These are phyloP conservation scores for Sarocladium kiliense DNA, from an alignment of 2,329 filamentous ascomycete species.

Conservation along the genomic window DNA sequence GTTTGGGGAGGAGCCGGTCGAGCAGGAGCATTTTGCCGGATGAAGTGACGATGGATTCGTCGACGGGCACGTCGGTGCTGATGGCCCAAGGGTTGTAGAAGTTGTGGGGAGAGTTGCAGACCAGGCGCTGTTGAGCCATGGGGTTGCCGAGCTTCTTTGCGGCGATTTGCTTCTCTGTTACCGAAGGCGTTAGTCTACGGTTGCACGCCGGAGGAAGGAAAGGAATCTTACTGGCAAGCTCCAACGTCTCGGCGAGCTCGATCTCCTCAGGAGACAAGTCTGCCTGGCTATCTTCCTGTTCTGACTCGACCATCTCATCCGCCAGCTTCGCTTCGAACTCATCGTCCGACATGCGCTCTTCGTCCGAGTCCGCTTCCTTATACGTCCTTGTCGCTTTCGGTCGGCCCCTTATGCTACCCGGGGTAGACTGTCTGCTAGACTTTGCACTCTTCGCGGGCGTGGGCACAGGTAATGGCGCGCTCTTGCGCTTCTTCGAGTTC, in stretches of 20 bases:
- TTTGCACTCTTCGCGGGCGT: conserved; percentile 63
- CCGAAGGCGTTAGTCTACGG: neutral
- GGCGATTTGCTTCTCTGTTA: conserved; percentile 70
- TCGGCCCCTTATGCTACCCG: conserved; percentile 49
- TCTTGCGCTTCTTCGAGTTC: conserved; percentile 26
- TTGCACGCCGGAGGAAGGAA: no score
- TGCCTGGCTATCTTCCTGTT: conserved; percentile 25
- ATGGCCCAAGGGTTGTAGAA: conserved; percentile 88
- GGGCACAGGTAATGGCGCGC: conserved; percentile 22
- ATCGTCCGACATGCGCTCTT: conserved; percentile 67
- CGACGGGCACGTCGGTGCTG: conserved; percentile 53
- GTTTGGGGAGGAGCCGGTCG: conserved; percentile 72
- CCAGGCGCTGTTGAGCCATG: conserved; percentile 83
- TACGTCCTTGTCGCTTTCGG: conserved; percentile 47
- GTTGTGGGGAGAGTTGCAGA: conserved; percentile 91
- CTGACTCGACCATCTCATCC: conserved; percentile 46
- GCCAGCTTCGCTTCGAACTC: conserved; percentile 79
- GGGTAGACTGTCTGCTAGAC: conserved; percentile 71
- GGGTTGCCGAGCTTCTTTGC: conserved; percentile 92
- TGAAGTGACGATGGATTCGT: conserved; percentile 77
- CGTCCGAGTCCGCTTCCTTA: conserved; percentile 52
- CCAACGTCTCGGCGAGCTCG: conserved; percentile 61
- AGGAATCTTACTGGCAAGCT: conserved; percentile 62
- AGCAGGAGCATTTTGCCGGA: conserved; percentile 96
- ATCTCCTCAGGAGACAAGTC: conserved; percentile 51